Conservation (phyloP, 768 basidiomycete genomes). For the Ephemerocybe angulata region DNA sequence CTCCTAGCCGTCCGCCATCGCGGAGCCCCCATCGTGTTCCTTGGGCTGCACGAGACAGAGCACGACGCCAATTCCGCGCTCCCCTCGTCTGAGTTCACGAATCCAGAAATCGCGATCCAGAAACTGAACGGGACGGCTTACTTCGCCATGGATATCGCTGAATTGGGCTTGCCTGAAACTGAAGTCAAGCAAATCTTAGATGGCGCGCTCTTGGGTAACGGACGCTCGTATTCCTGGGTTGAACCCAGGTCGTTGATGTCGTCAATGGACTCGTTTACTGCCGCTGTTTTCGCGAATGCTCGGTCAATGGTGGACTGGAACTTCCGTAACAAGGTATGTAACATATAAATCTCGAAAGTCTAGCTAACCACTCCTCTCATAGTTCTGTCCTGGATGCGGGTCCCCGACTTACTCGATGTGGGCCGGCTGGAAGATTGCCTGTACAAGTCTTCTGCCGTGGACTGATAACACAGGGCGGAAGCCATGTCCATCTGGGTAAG, state of each 20-base stretch:
- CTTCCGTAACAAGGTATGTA: slow-evolving; percentile 69
- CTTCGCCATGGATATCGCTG: slow-evolving; percentile 75
- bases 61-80: slow-evolving; percentile 41
- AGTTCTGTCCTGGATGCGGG: slow-evolving; percentile 93
- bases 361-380: slow-evolving; percentile 1
- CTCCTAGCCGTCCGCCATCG: slow-evolving; percentile 59
- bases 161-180: slow-evolving; percentile 35
- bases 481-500: slow-evolving; percentile 72
- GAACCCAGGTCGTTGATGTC: slow-evolving; percentile 61
- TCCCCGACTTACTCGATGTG: slow-evolving; percentile 78
- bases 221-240: slow-evolving; percentile 48
- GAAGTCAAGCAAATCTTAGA: slow-evolving; percentile 35
- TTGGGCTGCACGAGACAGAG: slow-evolving; percentile 65
- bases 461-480: slow-evolving; percentile 55
- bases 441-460: slow-evolving; percentile 74
- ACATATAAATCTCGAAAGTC: not conserved
- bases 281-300: slow-evolving; percentile 73
- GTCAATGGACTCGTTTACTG: slow-evolving; percentile 58
- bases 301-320: slow-evolving; percentile 94
- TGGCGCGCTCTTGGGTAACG: slow-evolving; percentile 36
- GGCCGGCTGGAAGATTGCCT: slow-evolving; percentile 95
- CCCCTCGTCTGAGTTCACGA: slow-evolving; percentile 62
- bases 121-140: slow-evolving; percentile 79
- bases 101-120: slow-evolving; percentile 48
- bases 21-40: slow-evolving; percentile 65